Evolutionary conservation across 2,329 filamentous ascomycete species (phyloP), one percentile per base, ranked within the genome.

Genomic region (Penicillium sp.): DNA sequence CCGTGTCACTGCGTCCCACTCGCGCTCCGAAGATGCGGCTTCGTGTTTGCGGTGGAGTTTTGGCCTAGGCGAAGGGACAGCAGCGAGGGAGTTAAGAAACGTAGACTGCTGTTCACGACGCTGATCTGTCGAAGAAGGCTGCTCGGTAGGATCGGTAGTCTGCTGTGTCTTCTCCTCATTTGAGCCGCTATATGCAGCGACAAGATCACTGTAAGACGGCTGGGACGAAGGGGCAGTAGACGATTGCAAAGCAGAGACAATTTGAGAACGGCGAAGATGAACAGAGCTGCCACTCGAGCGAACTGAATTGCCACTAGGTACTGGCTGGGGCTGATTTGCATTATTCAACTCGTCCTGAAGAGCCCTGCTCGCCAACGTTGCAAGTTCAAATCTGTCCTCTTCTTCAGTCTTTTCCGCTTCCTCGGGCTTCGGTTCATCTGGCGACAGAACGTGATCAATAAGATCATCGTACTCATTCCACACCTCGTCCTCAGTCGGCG

Each of bases 381-480:
- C 75, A 55, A 75, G 49, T 52, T 73, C 68, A 59, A 77, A 75
- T 35, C 68, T 70, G 6, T 68, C 68, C n/a, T 61, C 57, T 13
- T 57, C 53, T 31, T 67, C 65, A 2, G 54, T 47, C 39, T 66
- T 58, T 5, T 27, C 35, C 1, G 63, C 35, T 6, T 60, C 57
- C 21, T 67, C 60, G 7, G 66, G 57, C 48, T 57, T 66, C n/a
- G 59, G 61, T 38, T 63, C 65, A 36, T 73, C 75, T 8, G 80
- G 77, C 5, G 81, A 83, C 49, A 85, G 82, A 12, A 86, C 82
- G 57, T 90, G 87, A 52, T 90, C 89, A 53, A 97, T 83, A 13
- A 97, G 78, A 66, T 97, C 93, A 64, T 97, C 88, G 70, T 96
- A 97, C 74, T 96, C 93, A 51, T 93, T 88, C 93, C 93, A 97